A percentile compares a stretch with the other conserved stretches of the same genome.
These are phyloP conservation scores for Penicillium sp. DNA, from an alignment of 2,329 filamentous ascomycete species.

Conservation along the genomic window DNA sequence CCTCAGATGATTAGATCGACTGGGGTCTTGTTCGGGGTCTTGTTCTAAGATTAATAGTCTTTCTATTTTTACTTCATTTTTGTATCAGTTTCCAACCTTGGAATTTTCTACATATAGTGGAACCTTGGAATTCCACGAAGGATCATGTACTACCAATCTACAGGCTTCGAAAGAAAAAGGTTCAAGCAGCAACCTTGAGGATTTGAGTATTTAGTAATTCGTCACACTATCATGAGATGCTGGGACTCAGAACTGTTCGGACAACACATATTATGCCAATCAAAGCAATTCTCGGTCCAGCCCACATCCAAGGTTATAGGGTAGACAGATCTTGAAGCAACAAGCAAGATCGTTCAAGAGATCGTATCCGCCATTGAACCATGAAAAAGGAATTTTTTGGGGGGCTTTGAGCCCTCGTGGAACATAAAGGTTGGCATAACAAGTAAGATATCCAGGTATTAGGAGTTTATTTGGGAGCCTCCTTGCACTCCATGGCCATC, in stretches of 20 bases:
- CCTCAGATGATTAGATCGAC: background rate
- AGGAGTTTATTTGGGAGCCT: constrained; percentile 60
- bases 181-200: constrained; percentile 4
- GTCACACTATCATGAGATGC: constrained; percentile 42
- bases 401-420: constrained; percentile 25
- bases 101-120: too few species aligned
- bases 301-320: constrained; percentile 37
- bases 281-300: constrained; percentile 37
- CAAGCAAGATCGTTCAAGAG: constrained; percentile 28
- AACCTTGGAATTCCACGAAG: background rate
- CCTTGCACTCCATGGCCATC: constrained; percentile 88
- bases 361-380: constrained; percentile 29
- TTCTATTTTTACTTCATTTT: background rate
- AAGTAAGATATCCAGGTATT: constrained; percentile 24
- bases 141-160: background rate
- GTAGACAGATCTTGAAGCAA: constrained; percentile 26
- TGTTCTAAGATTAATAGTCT: background rate
- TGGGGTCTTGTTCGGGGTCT: background rate
- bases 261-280: constrained; percentile 37
- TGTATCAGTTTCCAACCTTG: too few species aligned
- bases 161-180: background rate
- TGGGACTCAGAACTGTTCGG: constrained; percentile 37
- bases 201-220: constrained; percentile 33
- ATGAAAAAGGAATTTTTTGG: constrained; percentile 30
- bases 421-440: constrained; percentile 34